These are phyloP conservation scores for Tolypocladium album DNA, from an alignment of 2,329 filamentous ascomycete species.

Conservation along the genomic window DNA sequence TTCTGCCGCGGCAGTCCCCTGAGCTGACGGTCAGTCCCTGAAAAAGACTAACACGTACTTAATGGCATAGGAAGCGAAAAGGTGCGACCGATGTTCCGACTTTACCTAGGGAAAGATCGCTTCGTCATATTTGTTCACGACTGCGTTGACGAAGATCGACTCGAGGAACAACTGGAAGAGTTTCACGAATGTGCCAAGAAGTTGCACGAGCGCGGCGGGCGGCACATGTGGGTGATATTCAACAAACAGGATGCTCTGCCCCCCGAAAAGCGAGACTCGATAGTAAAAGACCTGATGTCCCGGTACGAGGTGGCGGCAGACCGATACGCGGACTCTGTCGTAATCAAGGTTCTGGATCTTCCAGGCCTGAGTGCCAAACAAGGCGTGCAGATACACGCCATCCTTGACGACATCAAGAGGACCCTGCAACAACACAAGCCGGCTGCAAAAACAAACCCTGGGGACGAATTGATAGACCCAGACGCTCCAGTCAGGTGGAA, in stretches of 20 bases:
- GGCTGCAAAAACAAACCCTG: not conserved
- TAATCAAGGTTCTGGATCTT: slow-evolving; percentile 10
- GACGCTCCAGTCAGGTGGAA: not conserved
- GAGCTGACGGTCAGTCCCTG: not conserved
- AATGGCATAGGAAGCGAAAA: slow-evolving; percentile 12
- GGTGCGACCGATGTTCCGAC: slow-evolving; percentile 14
- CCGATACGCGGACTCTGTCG: slow-evolving; percentile 2
- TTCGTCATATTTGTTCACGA: slow-evolving; percentile 18
- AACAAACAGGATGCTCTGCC: slow-evolving; percentile 20
- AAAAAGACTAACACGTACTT: not conserved
- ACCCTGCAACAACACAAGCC: not conserved
- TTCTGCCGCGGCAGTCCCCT: not conserved
- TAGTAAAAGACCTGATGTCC: slow-evolving; percentile 4
- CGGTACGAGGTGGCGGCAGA: slow-evolving; percentile 8
- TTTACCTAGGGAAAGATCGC: slow-evolving; percentile 13
- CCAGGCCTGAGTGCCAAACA: slow-evolving; percentile 13
- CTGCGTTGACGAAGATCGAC: slow-evolving; percentile 12
- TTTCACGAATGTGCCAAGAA: slow-evolving; percentile 10
- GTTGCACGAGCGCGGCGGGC: slow-evolving; percentile 9
- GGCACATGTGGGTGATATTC: slow-evolving; percentile 17
- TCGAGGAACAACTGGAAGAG: slow-evolving; percentile 15
- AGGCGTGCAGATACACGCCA: slow-evolving; percentile 8
- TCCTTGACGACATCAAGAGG: not conserved
- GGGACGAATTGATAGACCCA: no score
- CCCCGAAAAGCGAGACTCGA: slow-evolving; percentile 3